These are phyloP conservation scores for Cystobasidium slooffiae DNA, from an alignment of 1,284 basidiomycete species.

Conservation along the genomic window DNA sequence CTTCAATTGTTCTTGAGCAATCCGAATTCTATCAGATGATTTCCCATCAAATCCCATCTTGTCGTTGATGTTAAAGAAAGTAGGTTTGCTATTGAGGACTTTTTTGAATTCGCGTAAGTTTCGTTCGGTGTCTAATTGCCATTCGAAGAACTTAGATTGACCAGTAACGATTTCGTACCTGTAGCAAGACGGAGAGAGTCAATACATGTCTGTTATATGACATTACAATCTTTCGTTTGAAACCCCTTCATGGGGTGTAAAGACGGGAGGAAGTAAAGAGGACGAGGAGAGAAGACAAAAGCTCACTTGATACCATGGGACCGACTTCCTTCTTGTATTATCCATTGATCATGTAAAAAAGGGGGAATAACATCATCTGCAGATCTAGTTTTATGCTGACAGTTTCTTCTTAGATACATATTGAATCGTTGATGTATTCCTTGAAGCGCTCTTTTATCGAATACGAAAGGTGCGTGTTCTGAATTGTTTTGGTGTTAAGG, in stretches of 20 bases:
- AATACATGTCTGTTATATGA: background rate
- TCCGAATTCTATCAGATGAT: background rate
- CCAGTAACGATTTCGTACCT: conserved; percentile 20
- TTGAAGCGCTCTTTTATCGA: conserved; percentile 28
- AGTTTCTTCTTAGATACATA: conserved; percentile 15
- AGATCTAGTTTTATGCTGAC: conserved; percentile 10
- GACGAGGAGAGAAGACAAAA: background rate
- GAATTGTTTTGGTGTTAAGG: background rate
- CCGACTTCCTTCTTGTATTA: conserved; percentile 31
- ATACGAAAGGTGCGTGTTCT: conserved; percentile 41
- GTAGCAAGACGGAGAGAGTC: background rate
- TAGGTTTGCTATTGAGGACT: conserved; percentile 5
- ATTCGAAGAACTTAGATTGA: conserved; percentile 26
- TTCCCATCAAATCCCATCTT: conserved; percentile 13
- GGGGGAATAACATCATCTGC: conserved; percentile 28
- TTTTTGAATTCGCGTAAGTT: background rate
- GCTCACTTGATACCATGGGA: conserved; percentile 31
- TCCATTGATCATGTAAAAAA: conserved; percentile 27
- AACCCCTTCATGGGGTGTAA: background rate
- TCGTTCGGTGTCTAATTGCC: conserved; percentile 7
- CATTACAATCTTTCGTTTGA: background rate
- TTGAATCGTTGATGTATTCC: conserved; percentile 36
- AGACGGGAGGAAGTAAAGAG: background rate
- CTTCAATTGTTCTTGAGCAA: conserved; percentile 18
- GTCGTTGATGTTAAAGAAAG: conserved; percentile 37